A percentile compares a stretch with the other conserved stretches of the same genome.
Conservation (phyloP, 768 basidiomycete species). For the Ramaria rubella region DNA sequence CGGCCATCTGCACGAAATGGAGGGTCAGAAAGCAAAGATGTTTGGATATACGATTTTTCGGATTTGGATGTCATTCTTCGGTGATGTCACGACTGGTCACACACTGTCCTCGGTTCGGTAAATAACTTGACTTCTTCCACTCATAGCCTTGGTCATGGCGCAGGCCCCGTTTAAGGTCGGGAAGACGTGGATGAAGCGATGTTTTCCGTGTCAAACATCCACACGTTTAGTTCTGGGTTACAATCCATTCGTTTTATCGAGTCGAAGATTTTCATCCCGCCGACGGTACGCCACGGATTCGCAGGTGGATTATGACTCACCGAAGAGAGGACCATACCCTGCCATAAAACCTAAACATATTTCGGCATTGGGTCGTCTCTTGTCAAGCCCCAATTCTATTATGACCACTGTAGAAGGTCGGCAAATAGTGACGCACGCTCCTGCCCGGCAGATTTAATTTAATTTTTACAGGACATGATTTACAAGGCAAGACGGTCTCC, state of each 20-base stretch:
- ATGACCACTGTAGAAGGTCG: conserved; percentile 1
- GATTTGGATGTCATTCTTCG: conserved; percentile 49
- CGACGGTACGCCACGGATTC: background rate
- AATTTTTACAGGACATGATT: conserved; percentile 1
- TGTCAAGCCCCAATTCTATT: background rate
- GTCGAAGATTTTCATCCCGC: background rate
- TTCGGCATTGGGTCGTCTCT: background rate
- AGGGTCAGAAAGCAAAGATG: conserved; percentile 50
- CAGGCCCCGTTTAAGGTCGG: background rate
- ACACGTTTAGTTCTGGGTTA: background rate
- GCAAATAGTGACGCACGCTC: background rate
- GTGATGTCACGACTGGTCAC: background rate
- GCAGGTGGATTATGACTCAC: background rate
- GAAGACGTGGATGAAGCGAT: background rate
- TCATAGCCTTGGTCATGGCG: background rate
- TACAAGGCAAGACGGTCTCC: background rate
- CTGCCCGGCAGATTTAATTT: background rate
- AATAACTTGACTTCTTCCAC: background rate
- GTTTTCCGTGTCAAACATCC: background rate
- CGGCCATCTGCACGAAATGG: conserved; percentile 79
- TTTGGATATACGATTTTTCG: conserved; percentile 69
- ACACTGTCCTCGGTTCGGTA: background rate
- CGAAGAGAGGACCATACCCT: background rate
- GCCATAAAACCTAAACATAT: background rate
- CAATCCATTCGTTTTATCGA: background rate